Evolutionary conservation across 1,139 yeast genomes (phyloP).

Genomic region (Yamadazyma friedrichii): DNA sequence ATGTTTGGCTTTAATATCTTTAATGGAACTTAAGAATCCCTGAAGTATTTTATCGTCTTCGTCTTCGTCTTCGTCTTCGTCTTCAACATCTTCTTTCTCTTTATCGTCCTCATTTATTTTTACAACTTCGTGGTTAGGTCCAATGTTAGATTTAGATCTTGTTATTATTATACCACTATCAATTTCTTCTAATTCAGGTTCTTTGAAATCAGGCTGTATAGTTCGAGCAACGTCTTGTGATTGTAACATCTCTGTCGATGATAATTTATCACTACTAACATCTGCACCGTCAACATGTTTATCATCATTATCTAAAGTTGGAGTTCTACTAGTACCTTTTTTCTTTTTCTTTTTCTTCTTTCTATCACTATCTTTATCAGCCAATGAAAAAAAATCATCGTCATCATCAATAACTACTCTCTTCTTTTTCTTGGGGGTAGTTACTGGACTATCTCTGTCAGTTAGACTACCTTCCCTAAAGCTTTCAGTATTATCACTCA

Average conservation of each 20-base stretch:
- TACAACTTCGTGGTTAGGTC: too few species aligned
- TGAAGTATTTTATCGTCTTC: conserved; percentile 7
- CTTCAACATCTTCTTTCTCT: neutral
- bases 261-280: too few species aligned
- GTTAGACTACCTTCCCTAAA: conserved; percentile 3
- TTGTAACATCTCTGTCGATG: neutral
- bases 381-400: conserved; percentile 34
- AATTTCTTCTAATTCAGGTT: neutral
- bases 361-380: conserved; percentile 11
- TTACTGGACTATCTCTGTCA: conserved; percentile 2
- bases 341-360: conserved; percentile 8
- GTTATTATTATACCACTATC: neutral
- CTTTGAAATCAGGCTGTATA: too few species aligned
- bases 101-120: neutral
- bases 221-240: too few species aligned
- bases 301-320: neutral
- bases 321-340: neutral
- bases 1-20: conserved; percentile 2
- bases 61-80: conserved; percentile 2
- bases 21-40: conserved; percentile 5
- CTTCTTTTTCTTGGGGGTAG: conserved; percentile 5
- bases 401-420: conserved; percentile 23
- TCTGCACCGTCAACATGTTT: neutral
- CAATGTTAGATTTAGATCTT: too few species aligned
- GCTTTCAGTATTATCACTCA: neutral